A percentile compares a stretch with the other conserved stretches of the same genome.
phyloP scores from a whole-genome alignment of 345 rosid species.

The Eucalyptus marginata region DNA sequence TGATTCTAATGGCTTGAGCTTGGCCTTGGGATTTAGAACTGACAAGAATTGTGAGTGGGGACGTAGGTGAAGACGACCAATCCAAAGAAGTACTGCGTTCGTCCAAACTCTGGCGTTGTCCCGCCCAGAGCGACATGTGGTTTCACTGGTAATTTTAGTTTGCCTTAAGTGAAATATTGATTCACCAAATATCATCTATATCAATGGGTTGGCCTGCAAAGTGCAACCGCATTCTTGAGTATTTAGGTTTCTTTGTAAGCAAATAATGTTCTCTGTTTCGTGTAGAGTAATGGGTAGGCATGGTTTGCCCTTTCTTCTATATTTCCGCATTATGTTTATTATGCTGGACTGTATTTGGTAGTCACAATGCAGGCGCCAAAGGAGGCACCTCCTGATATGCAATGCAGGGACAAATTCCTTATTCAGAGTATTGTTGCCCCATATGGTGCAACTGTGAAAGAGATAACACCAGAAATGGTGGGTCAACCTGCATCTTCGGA shows the following conservation, averaged over 20 bases:
- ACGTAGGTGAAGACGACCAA: conserved; percentile 78
- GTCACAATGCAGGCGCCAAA: conserved; percentile 92
- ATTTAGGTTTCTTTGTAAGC: not conserved
- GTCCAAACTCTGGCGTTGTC: conserved; percentile 74
- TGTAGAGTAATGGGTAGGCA: not conserved
- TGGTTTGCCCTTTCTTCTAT: not conserved
- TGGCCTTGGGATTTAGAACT: not conserved
- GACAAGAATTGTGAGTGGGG: not conserved
- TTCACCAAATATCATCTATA: not conserved
- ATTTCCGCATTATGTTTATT: not conserved
- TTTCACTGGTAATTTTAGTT: conserved; percentile 41
- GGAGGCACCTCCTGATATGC: conserved; percentile 78
- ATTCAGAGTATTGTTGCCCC: conserved; percentile 59
- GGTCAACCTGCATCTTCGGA: not conserved
- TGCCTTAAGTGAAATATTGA: not conserved
- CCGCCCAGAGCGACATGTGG: conserved; percentile 47
- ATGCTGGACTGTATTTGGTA: conserved; percentile 9
- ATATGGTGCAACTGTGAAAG: conserved; percentile 45
- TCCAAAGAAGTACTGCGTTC: conserved; percentile 76
- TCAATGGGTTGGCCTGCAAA: not conserved
- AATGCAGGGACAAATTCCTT: conserved; percentile 87
- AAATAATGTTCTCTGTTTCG: not conserved
- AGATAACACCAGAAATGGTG: conserved; percentile 59
- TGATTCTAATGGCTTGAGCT: not conserved
- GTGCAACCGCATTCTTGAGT: not conserved